Percentiles rank a stretch among this genome's conserved stretches.
Evolutionary conservation across 2,329 filamentous ascomycete genomes (phyloP).

Genomic region (Fusarium mangiferae): DNA sequence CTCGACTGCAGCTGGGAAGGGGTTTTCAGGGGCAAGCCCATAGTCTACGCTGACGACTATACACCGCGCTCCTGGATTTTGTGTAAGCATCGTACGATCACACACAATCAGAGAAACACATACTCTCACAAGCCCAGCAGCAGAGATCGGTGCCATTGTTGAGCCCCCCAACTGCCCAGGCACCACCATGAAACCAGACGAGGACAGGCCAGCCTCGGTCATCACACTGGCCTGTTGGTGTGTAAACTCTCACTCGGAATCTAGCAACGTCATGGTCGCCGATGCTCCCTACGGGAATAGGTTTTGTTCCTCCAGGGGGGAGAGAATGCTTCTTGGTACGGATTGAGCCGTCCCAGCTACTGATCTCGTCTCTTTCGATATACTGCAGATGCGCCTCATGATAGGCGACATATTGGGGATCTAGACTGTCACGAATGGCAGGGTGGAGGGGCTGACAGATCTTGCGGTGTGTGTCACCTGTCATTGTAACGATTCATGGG

Average conservation of each 20-base stretch:
- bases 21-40: slow-evolving; percentile 50
- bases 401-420: slow-evolving; percentile 52
- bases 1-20: slow-evolving; percentile 49
- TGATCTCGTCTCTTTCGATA: slow-evolving; percentile 48
- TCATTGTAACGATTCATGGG: not conserved
- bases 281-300: slow-evolving; percentile 44
- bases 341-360: slow-evolving; percentile 47
- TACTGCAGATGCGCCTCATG: slow-evolving; percentile 53
- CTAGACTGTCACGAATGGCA: slow-evolving; percentile 45
- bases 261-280: slow-evolving; percentile 42
- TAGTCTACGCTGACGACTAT: slow-evolving; percentile 49
- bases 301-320: slow-evolving; percentile 41
- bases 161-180: slow-evolving; percentile 52
- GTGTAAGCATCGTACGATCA: slow-evolving; percentile 1
- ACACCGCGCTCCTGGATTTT: slow-evolving; percentile 35
- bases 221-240: slow-evolving; percentile 40
- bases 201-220: slow-evolving; percentile 49
- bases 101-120: not conserved
- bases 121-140: slow-evolving; percentile 46
- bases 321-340: slow-evolving; percentile 41
- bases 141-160: slow-evolving; percentile 49
- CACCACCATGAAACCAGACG: slow-evolving; percentile 55
- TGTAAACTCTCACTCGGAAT: slow-evolving; percentile 49
- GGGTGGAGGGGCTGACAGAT: slow-evolving; percentile 50
- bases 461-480: slow-evolving; percentile 10